These are phyloP conservation scores for Diaporthe ampelina DNA, from an alignment of 2,329 filamentous ascomycete genomes.

Conservation along the genomic window DNA sequence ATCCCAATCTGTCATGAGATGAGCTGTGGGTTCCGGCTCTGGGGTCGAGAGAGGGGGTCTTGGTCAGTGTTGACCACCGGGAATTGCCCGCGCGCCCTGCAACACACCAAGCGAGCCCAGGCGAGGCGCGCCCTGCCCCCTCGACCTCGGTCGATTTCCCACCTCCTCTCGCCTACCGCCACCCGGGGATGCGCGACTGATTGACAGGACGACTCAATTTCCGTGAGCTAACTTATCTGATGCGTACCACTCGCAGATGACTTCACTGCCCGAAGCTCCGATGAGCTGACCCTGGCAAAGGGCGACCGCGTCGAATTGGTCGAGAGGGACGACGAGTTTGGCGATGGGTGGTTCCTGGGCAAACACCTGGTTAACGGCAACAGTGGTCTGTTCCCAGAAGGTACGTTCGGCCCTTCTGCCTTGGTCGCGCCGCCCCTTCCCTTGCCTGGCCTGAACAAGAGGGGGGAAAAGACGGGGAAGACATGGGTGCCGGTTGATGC, in stretches of 20 bases:
- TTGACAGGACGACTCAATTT: constrained; percentile 37
- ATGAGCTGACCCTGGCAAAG: constrained; percentile 90
- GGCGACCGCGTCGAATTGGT: constrained; percentile 87
- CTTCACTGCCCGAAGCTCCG: constrained; percentile 90
- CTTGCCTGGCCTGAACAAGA: neutral
- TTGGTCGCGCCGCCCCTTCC: constrained; percentile 26
- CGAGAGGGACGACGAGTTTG: constrained; percentile 89
- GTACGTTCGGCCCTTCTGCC: constrained; percentile 59
- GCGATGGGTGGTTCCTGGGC: constrained; percentile 88
- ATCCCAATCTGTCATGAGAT: constrained; percentile 40
- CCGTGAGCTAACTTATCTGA: constrained; percentile 36
- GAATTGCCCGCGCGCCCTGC: constrained; percentile 35
- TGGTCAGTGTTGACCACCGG: constrained; percentile 35
- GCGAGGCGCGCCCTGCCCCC: constrained; percentile 17
- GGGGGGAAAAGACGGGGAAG: neutral
- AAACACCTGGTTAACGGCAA: constrained; percentile 80
- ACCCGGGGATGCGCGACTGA: constrained; percentile 24
- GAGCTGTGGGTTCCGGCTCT: constrained; percentile 42
- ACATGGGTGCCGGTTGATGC: neutral
- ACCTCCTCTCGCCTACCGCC: constrained; percentile 11
- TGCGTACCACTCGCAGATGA: constrained; percentile 73
- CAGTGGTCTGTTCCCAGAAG: constrained; percentile 86
- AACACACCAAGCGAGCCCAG: constrained; percentile 21
- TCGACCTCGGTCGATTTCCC: constrained; percentile 28
- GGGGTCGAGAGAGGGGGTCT: constrained; percentile 19